Base-by-base conservation (phyloP, 768 basidiomycete genomes). In the Leccinellum albellum region DNA sequence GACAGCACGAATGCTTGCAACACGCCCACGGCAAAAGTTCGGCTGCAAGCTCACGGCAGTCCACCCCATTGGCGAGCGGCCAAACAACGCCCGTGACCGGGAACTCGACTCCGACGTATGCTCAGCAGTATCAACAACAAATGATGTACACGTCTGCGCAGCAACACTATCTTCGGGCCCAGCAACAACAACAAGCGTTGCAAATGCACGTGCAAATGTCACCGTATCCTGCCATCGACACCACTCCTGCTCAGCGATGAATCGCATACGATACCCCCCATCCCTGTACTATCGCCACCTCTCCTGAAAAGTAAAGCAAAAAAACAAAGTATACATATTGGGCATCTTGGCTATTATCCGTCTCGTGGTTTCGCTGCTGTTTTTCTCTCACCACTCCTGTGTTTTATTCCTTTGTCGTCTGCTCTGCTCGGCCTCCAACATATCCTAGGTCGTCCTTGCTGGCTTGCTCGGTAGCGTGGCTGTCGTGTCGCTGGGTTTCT, bases 1-100 rank as follows among this genome's bases (percentile, higher is more conserved):
- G 90, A 3, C 77, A 85, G 62, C 89, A 85, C 65, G 81, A 82
- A 56, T 83, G 81, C 59, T 58, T 84, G 23, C 74, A 72, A 54
- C 68, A 77, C 31, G 28, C 65, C 0, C 70, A 73, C 40, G 70
- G 70, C 44, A 72, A 66, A 56, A 63, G 28, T 3, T 70, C 69
- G 40, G 67, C 70, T 46, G 50, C 72, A 1, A 72, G 66, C 53
- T 73, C 71, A 28, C 66, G 71, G 28, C 71, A 72, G 50, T 72
- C 70, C 20, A 72, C 70, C 0, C 70, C 70, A n/a, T 21, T 68
- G 3, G 56, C 68, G 13, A 72, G 70, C 51, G 70, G 72, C 21
- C 72, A 70, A 42, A 55, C 70, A 2, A 72, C 73, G 0, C 71
- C 73, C 33, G 67, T 72, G 2, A 70, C 61, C 3, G 62, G 65